Evolutionary conservation across 1,284 basidiomycete species (phyloP), one percentile per base, ranked within the genome.

Genomic region (Meripilus lineatus): DNA sequence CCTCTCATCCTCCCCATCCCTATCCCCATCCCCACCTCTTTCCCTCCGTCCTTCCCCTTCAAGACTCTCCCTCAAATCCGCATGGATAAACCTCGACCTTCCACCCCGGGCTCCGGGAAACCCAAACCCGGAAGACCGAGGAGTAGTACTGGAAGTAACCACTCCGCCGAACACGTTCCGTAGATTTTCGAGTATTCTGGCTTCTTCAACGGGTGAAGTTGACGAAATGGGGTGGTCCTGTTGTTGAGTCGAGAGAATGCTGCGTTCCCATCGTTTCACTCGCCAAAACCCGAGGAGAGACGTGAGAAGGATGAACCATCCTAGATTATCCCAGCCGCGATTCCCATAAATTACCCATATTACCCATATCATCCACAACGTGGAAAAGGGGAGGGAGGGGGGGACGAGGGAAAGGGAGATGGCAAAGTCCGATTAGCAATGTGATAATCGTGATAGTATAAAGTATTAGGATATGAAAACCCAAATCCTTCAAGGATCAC

Each of bases 261-360:
- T 78, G 46, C 76, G 71, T 59, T 90, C 87, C 87, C 86, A 89
- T 34, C 90, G 80, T 63, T 93, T 93, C 46, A 94, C 89, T 38
- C 92, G 80, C 88, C 89, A 95, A 71, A 88, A 96, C 23, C 89
- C 85, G 37, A 96, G 83, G 8, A 94, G 59, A 15, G 86, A 89
- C 1, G 90, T 94, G 39, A 95, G 71, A 21, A 97, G 76, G 45
- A 94, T 73, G 67, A 96, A 95, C 92, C 93, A 96, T 1, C 93
- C 89, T 75, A 48, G 13, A n/a, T n/a, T n/a, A n/a, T n/a, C n/a
- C n/a, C n/a, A n/a, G n/a, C n/a, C 30, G 20, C 25, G 40, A 43
- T 20, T 10, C 8, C 11, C 20, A 32, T 32, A 17, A 39, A n/a
- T 21, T 11, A 24, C 38, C 18, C 25, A 36, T 38, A 6, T 23